Evolutionary conservation across 306 rosid species (phyloP).

Genomic region (Ceratonia siliqua): DNA sequence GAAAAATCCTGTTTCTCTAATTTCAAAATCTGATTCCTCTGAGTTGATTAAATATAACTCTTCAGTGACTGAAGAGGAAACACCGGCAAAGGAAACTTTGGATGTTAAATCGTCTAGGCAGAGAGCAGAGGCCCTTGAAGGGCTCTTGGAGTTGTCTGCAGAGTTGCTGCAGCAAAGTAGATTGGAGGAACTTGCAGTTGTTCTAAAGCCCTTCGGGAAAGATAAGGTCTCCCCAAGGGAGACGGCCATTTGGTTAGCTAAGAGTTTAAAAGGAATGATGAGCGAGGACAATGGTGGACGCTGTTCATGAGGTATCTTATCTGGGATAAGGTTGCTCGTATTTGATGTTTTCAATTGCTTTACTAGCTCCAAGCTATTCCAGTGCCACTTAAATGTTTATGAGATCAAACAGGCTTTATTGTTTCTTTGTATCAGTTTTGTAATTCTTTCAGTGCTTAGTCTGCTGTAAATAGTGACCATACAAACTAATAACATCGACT

Average conservation of each 20-base stretch:
- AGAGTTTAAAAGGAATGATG: constrained; percentile 97
- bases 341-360: constrained; percentile 40
- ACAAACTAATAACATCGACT: constrained; percentile 48
- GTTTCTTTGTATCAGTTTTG: constrained; percentile 36
- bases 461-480: constrained; percentile 83
- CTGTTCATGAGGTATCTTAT: constrained; percentile 48
- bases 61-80: constrained; percentile 62
- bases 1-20: constrained; percentile 39
- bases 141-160: constrained; percentile 90
- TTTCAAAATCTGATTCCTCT: constrained; percentile 50
- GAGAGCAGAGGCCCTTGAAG: constrained; percentile 98
- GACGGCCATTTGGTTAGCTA: constrained; percentile 98
- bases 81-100: constrained; percentile 61
- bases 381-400: constrained; percentile 48
- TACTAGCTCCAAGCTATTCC: constrained; percentile 41
- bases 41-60: constrained; percentile 48
- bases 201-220: constrained; percentile 92
- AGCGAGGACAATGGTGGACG: constrained; percentile 67
- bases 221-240: constrained; percentile 97
- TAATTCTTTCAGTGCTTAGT: constrained; percentile 67
- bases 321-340: constrained; percentile 36
- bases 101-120: constrained; percentile 92
- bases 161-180: constrained; percentile 85
- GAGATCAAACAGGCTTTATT: constrained; percentile 37
- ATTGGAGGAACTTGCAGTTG: constrained; percentile 90